phyloP scores from a whole-genome alignment of 345 rosid genomes.

The Camelina hispida region DNA sequence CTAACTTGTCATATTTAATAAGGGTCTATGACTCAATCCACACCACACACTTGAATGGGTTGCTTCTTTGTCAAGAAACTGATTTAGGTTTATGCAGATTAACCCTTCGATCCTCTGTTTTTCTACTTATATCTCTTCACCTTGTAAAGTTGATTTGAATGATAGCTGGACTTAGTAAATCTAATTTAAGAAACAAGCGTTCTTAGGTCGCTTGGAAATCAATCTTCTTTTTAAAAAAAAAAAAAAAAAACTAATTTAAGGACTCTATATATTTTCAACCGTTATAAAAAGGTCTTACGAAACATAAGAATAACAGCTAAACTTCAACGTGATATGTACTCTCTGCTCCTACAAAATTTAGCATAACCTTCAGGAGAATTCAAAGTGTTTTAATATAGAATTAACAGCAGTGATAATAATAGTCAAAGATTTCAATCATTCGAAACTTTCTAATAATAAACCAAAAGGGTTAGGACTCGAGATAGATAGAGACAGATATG shows the following conservation, averaged over 20 bases:
- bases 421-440: constrained; percentile 25
- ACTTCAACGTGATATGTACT: constrained; percentile 5
- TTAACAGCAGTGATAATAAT: constrained; percentile 24
- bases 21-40: background rate
- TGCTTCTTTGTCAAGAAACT: constrained; percentile 24
- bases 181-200: constrained; percentile 5
- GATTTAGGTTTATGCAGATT: background rate
- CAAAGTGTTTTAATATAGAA: constrained; percentile 7
- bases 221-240: no score
- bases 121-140: background rate
- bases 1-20: background rate
- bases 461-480: constrained; percentile 23
- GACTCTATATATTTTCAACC: background rate
- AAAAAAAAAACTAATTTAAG: background rate
- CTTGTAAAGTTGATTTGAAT: background rate
- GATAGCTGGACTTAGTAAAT: background rate
- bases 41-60: background rate
- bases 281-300: background rate
- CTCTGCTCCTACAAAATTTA: constrained; percentile 33
- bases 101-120: background rate
- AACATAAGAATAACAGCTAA: constrained; percentile 33
- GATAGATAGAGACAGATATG: constrained; percentile 1
- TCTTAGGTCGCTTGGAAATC: no score
- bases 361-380: constrained; percentile 29
- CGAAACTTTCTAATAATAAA: constrained; percentile 35